These are phyloP conservation scores for Mycena albidolilacea DNA, from an alignment of 768 basidiomycete genomes.

Conservation along the genomic window DNA sequence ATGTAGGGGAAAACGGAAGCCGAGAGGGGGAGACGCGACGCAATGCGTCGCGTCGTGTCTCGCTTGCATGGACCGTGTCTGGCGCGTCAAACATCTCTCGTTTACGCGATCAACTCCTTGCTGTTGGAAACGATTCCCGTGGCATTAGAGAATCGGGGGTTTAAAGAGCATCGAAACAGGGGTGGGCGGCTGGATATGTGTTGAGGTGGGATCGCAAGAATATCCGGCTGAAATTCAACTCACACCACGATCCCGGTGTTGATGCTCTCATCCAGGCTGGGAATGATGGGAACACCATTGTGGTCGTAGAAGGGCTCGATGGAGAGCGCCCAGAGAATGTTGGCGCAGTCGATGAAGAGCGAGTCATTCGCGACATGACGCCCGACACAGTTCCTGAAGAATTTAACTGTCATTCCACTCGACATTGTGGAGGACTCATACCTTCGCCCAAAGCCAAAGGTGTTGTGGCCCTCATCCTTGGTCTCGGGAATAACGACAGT, in stretches of 20 bases:
- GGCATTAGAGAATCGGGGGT: slow-evolving; percentile 5
- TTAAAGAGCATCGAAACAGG: background rate
- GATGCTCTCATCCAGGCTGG: slow-evolving; percentile 26
- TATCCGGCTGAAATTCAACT: background rate
- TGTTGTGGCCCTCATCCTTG: slow-evolving; percentile 50
- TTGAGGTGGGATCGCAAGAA: background rate
- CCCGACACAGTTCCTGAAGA: slow-evolving; percentile 37
- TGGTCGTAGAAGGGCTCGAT: slow-evolving; percentile 24
- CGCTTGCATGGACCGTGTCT: no score
- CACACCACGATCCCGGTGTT: slow-evolving; percentile 17
- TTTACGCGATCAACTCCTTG: slow-evolving; percentile 22
- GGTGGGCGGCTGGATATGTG: slow-evolving; percentile 8
- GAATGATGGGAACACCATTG: slow-evolving; percentile 9
- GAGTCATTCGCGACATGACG: slow-evolving; percentile 37
- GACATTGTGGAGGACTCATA: background rate
- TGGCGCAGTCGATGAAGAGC: slow-evolving; percentile 37
- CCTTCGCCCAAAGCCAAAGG: slow-evolving; percentile 51
- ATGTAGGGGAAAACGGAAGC: no score
- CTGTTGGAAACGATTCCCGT: slow-evolving; percentile 11
- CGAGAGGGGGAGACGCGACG: no score
- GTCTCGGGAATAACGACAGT: slow-evolving; percentile 41
- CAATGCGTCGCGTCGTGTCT: no score
- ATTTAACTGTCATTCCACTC: background rate
- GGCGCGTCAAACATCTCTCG: background rate
- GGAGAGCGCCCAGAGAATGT: slow-evolving; percentile 35